These are phyloP conservation scores for Urochloa ruziziensis DNA, from an alignment of 176 grass and related monocot species.

Conservation along the genomic window DNA sequence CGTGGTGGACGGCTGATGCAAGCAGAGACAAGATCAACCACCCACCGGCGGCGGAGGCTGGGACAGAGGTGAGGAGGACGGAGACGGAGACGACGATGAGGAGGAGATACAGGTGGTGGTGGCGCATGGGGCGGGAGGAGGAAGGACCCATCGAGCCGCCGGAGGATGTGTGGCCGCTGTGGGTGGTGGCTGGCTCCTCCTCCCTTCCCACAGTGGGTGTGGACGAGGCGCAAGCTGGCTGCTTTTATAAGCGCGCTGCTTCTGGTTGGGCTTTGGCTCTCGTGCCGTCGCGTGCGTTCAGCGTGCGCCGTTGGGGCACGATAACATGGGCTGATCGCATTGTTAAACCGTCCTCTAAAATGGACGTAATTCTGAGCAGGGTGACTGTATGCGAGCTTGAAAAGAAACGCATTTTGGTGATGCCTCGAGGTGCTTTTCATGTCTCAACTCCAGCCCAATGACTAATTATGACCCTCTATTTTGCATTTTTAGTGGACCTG, in stretches of 20 bases:
- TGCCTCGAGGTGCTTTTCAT: too few species aligned
- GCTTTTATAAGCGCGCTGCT: constrained; percentile 29
- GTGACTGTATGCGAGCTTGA: not conserved
- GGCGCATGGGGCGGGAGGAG: constrained; percentile 1
- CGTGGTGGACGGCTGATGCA: not conserved
- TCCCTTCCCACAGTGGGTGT: not conserved
- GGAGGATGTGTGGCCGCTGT: constrained; percentile 2
- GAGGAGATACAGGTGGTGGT: not conserved
- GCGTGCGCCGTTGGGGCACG: not conserved
- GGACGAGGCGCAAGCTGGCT: constrained; percentile 5
- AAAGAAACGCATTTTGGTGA: too few species aligned
- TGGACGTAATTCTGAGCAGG: not conserved
- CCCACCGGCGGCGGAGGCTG: constrained; percentile 5
- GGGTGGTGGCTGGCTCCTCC: not conserved
- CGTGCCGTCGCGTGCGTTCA: not conserved
- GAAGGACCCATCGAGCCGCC: constrained; percentile 22
- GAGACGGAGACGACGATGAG: constrained; percentile 4
- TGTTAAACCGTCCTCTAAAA: not conserved
- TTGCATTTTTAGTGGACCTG: too few species aligned
- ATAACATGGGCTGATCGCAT: not conserved
- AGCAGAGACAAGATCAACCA: constrained; percentile 3
- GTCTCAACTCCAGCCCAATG: too few species aligned
- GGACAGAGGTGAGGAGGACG: constrained; percentile 7
- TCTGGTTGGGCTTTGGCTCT: not conserved
- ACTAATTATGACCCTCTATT: too few species aligned